Percentiles rank a stretch among this genome's conserved stretches.
Conservation (phyloP, 2,329 filamentous ascomycete genomes). For the Penicillium olsonii region DNA sequence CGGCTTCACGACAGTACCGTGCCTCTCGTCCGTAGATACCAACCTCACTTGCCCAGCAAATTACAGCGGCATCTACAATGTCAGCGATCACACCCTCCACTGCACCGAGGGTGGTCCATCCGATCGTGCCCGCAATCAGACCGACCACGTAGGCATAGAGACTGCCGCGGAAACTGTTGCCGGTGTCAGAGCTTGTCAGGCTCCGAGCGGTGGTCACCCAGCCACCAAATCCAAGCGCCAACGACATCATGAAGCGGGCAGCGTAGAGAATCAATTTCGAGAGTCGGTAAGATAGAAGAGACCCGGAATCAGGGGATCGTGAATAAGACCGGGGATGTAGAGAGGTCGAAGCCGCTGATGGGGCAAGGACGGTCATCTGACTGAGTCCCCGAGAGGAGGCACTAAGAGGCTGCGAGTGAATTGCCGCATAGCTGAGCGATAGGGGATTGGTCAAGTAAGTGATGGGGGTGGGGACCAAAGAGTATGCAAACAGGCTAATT, state of each 20-base stretch:
- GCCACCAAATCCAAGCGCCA: conserved; percentile 87
- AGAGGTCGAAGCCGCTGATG: conserved; percentile 69
- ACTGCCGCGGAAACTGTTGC: conserved; percentile 65
- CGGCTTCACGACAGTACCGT: conserved; percentile 89
- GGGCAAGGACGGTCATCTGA: conserved; percentile 77
- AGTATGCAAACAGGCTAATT: conserved; percentile 71
- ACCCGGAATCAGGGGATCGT: conserved; percentile 44
- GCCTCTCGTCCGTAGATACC: conserved; percentile 62
- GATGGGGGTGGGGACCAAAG: conserved; percentile 81
- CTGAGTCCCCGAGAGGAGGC: conserved; percentile 76
- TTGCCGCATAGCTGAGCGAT: conserved; percentile 87
- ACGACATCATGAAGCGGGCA: conserved; percentile 86
- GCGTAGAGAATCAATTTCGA: conserved; percentile 90
- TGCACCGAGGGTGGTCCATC: conserved; percentile 87
- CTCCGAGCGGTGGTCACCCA: conserved; percentile 92
- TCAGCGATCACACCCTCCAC: conserved; percentile 87
- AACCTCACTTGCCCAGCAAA: conserved; percentile 92
- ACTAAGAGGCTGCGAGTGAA: conserved; percentile 82
- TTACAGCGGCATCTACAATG: conserved; percentile 82
- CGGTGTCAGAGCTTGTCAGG: conserved; percentile 61
- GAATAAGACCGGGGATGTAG: conserved; percentile 48
- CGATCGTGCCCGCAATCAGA: conserved; percentile 88
- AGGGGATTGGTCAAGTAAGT: conserved; percentile 86
- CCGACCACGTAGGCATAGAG: conserved; percentile 94
- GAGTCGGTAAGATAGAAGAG: conserved; percentile 82